Evolutionary conservation across 345 rosid genomes (phyloP).

Genomic region (Pistacia integerrima): DNA sequence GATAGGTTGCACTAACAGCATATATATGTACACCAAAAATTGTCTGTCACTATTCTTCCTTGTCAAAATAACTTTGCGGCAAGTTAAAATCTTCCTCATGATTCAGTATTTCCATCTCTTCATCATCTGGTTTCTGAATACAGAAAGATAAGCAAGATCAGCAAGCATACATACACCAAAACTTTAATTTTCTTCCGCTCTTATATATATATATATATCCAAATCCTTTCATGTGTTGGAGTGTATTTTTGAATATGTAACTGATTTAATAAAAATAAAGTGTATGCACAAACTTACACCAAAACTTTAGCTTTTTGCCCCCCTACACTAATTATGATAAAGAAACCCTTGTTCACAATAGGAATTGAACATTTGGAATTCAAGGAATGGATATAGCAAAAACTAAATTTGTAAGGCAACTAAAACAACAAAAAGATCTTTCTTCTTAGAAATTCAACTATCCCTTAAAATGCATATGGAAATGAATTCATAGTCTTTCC

Average conservation of each 20-base stretch:
- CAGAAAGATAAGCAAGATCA: neutral
- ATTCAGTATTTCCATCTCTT: slow-evolving; percentile 72
- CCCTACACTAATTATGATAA: neutral
- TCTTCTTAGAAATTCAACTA: no score
- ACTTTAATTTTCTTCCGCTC: neutral
- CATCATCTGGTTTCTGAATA: slow-evolving; percentile 87
- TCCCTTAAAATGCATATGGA: no score
- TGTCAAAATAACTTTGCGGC: slow-evolving; percentile 83
- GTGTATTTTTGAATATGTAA: neutral
- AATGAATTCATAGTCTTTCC: no score
- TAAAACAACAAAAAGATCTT: slow-evolving; percentile 9
- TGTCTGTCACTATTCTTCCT: slow-evolving; percentile 56
- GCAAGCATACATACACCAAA: neutral
- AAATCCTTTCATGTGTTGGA: neutral
- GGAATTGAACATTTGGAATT: neutral
- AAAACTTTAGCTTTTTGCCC: neutral
- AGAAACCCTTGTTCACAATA: neutral
- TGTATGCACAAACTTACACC: no score
- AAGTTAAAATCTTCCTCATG: slow-evolving; percentile 90
- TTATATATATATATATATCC: neutral
- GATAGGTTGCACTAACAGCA: neutral
- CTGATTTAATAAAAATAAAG: neutral
- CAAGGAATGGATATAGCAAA: neutral
- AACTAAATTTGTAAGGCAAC: no score
- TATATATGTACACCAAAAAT: slow-evolving; percentile 15